phyloP scores from a whole-genome alignment of 352 stramenopile genomes.

The Phytophthora pisi region DNA sequence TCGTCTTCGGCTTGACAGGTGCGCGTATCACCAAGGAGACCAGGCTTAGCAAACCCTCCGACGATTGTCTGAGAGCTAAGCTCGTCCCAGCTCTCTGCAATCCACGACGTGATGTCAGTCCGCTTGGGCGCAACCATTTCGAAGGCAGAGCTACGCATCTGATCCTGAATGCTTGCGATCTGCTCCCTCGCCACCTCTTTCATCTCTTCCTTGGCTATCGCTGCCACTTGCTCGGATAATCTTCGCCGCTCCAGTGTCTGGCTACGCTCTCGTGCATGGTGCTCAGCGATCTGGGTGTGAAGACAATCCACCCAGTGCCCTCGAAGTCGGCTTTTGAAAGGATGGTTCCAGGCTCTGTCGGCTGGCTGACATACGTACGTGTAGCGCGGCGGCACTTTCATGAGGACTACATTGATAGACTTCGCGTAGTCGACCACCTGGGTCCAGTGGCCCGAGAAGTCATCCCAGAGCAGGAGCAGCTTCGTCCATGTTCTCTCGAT shows the following conservation, averaged over 20 bases:
- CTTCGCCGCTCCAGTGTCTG: background rate
- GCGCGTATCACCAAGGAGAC: slow-evolving; percentile 1
- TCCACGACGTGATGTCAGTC: slow-evolving; percentile 5
- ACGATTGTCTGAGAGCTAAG: slow-evolving; percentile 5
- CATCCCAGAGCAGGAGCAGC: slow-evolving; percentile 7
- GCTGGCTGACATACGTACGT: slow-evolving; percentile 11
- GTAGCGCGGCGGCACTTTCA: slow-evolving; percentile 5
- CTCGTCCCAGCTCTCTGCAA: slow-evolving; percentile 4
- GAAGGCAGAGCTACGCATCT: background rate
- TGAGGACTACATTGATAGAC: slow-evolving; percentile 6
- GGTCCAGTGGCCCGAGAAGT: slow-evolving; percentile 12
- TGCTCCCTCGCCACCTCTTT: slow-evolving; percentile 2
- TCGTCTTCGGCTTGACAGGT: background rate
- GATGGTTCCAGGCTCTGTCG: slow-evolving; percentile 1
- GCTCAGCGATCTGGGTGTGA: background rate
- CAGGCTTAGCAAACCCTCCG: slow-evolving; percentile 1
- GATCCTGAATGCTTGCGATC: background rate
- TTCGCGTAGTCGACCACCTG: background rate
- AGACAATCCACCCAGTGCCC: background rate
- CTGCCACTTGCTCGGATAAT: background rate
- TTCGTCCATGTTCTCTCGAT: background rate
- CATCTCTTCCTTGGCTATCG: background rate
- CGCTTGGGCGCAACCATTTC: slow-evolving; percentile 4
- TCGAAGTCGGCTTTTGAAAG: slow-evolving; percentile 3
- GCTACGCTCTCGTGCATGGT: background rate